Evolutionary conservation across 73 alveolate genomes (phyloP).

Genomic region (Uronychia setigera): DNA sequence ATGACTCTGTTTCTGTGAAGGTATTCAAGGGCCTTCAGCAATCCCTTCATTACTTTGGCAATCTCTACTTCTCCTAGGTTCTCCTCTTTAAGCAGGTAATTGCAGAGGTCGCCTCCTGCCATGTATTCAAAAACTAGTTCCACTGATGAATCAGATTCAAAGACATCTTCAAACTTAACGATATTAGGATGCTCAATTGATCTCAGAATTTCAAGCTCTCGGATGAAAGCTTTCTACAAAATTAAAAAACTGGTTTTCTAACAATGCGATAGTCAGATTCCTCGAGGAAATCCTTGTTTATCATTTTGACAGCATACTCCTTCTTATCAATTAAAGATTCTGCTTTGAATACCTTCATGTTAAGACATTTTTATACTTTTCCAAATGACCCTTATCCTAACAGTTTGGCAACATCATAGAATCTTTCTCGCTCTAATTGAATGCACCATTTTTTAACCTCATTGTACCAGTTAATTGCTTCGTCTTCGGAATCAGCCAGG

Average conservation of each 20-base stretch:
- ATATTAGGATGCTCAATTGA: constrained; percentile 17
- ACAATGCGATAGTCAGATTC: constrained; percentile 6
- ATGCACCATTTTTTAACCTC: background rate
- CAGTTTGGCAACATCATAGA: background rate
- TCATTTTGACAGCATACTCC: constrained; percentile 5
- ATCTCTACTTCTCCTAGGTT: constrained; percentile 1
- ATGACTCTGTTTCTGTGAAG: constrained; percentile 6
- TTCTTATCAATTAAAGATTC: background rate
- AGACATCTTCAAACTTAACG: constrained; percentile 16
- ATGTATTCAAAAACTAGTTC: constrained; percentile 15
- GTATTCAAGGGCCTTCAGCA: constrained; percentile 14
- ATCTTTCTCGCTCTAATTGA: background rate
- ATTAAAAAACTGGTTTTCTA: constrained; percentile 45
- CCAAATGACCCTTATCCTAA: background rate
- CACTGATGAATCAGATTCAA: constrained; percentile 9
- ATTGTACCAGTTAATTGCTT: background rate
- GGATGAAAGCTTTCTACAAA: constrained; percentile 34
- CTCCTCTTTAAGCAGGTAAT: background rate
- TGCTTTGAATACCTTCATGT: background rate
- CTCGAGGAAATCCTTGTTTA: constrained; percentile 1
- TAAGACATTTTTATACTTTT: background rate
- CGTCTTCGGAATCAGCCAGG: background rate
- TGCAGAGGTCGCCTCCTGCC: constrained; percentile 15
- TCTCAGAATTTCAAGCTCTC: constrained; percentile 25
- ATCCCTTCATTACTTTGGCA: constrained; percentile 5